A percentile compares a stretch with the other conserved stretches of the same genome.
Evolutionary conservation across 129 eudicot genomes (phyloP).

Genomic region (Arctium minus): DNA sequence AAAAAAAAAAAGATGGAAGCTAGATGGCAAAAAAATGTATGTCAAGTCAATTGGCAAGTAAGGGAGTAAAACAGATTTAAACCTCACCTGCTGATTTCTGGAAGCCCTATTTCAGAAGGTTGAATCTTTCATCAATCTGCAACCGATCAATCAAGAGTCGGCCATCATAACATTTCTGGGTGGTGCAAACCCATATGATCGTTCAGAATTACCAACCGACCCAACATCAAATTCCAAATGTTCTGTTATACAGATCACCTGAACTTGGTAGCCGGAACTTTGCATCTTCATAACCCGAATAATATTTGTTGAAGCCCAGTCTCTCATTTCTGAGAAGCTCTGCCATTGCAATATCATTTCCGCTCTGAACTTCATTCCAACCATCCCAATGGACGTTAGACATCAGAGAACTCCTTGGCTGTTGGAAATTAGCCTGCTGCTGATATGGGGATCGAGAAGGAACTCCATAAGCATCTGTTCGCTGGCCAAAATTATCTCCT

Average conservation of each 20-base stretch:
- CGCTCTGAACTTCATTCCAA: constrained; percentile 71
- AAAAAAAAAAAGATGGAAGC: background rate
- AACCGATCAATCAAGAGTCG: constrained; percentile 43
- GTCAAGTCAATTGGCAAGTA: background rate
- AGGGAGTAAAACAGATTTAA: background rate
- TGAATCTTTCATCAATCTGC: constrained; percentile 46
- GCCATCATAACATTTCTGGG: constrained; percentile 25
- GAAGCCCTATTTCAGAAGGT: constrained; percentile 48
- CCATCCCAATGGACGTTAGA: constrained; percentile 89
- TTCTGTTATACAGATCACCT: constrained; percentile 62
- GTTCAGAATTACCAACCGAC: constrained; percentile 16
- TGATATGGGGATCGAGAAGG: constrained; percentile 57
- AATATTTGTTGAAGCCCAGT: constrained; percentile 58
- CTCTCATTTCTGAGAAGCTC: constrained; percentile 79
- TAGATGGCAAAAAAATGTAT: background rate
- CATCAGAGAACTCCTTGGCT: constrained; percentile 42
- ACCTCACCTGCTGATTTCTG: constrained; percentile 59
- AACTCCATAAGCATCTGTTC: constrained; percentile 53
- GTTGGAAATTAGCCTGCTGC: constrained; percentile 36
- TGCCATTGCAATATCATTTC: constrained; percentile 64
- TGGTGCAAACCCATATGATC: background rate
- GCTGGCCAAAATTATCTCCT: constrained; percentile 47
- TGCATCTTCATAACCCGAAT: constrained; percentile 68
- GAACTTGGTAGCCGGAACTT: constrained; percentile 66
- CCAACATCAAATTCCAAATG: constrained; percentile 62